A percentile compares a stretch with the other conserved stretches of the same genome.
These are phyloP conservation scores for Quercus engelmannii DNA, from an alignment of 306 rosid genomes.

Conservation along the genomic window DNA sequence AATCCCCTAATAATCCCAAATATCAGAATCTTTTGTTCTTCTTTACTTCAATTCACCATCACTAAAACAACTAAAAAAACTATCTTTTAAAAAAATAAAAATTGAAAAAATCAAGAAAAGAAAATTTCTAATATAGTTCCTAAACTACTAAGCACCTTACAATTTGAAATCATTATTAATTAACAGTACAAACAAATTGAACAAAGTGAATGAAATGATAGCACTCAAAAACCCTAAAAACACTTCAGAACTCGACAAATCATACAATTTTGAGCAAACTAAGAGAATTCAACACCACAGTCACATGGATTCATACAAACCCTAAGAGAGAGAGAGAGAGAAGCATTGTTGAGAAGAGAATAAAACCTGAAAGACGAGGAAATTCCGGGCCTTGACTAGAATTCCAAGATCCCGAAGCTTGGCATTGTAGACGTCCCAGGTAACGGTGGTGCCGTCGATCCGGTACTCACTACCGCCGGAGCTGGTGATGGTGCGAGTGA, in stretches of 20 bases:
- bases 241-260: background rate
- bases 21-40: too few relatives aligned
- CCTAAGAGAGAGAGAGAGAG: background rate
- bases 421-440: constrained; percentile 74
- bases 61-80: too few relatives aligned
- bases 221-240: background rate
- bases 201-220: too few relatives aligned
- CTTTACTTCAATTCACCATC: too few relatives aligned
- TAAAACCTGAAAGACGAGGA: constrained; percentile 90
- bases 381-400: constrained; percentile 96
- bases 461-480: constrained; percentile 90
- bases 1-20: too few relatives aligned
- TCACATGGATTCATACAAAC: background rate
- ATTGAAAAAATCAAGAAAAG: too few relatives aligned
- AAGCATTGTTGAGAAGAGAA: background rate
- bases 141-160: too few relatives aligned
- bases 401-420: constrained; percentile 79
- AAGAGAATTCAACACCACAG: background rate
- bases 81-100: too few relatives aligned
- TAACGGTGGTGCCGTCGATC: constrained; percentile 56
- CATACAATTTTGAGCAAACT: background rate
- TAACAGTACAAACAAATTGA: too few relatives aligned
- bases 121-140: too few relatives aligned
- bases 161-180: too few relatives aligned
- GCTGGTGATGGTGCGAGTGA: constrained; percentile 73